phyloP scores from a whole-genome alignment of 129 eudicot genomes.

The Artemisia tridentata region DNA sequence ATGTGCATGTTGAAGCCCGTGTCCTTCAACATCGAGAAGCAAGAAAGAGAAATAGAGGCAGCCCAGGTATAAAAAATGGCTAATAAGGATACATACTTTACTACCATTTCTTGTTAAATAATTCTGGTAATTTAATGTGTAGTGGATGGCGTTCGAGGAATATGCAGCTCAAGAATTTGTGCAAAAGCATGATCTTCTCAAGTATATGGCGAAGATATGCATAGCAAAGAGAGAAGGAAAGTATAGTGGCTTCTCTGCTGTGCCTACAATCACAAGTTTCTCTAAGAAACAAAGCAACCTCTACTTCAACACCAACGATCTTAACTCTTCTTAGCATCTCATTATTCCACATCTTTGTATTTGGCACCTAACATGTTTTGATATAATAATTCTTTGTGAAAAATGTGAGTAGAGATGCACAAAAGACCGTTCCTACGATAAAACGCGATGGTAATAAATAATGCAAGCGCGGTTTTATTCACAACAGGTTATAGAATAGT shows the following conservation, averaged over 20 bases:
- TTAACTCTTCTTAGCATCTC: constrained; percentile 14
- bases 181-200: constrained; percentile 61
- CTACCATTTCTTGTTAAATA: not conserved
- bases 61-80: constrained; percentile 47
- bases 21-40: constrained; percentile 61
- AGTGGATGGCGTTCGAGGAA: constrained; percentile 92
- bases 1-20: constrained; percentile 80
- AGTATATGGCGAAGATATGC: constrained; percentile 55
- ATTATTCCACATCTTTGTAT: not conserved
- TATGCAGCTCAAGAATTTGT: constrained; percentile 66
- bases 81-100: not conserved
- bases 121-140: constrained; percentile 11
- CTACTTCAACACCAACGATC: constrained; percentile 50
- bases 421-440: too few relatives aligned
- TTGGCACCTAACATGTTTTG: constrained; percentile 6
- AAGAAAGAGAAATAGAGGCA: constrained; percentile 84
- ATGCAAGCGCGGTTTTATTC: too few relatives aligned
- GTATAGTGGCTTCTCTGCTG: constrained; percentile 62
- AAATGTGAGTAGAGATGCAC: not conserved
- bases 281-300: constrained; percentile 42
- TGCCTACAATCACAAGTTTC: constrained; percentile 48
- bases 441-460: too few relatives aligned
- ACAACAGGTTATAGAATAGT: too few relatives aligned
- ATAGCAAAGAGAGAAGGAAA: constrained; percentile 50
- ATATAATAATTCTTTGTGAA: not conserved